Evolutionary conservation across 2,329 filamentous ascomycete genomes (phyloP), one percentile per base, ranked within the genome.

Genomic region (Furcasterigmium furcatum): DNA sequence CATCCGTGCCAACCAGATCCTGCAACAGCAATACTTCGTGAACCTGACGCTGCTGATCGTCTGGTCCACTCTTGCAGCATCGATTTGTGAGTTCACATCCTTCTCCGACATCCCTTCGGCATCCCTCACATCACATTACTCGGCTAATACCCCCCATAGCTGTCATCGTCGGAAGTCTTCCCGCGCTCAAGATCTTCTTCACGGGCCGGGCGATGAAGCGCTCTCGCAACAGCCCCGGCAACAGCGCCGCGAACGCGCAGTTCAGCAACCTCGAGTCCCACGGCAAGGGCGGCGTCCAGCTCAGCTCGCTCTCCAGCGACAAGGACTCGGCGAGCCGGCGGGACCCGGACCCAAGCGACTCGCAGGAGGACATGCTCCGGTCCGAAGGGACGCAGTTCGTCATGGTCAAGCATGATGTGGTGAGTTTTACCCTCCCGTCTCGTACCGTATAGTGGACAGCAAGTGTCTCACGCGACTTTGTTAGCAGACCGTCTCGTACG

Each of bases 121-220:
- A 30, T 30, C 27, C 16, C 38, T 32, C 21, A 10, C 19, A 22
- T 13, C 14, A 30, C 3, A 14, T 7, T 30, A 30, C n/a, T 8
- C n/a, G 10, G 27, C 27, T 30, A 30, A 30, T 4, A 4, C 27
- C 3, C 7, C 7, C 27, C 10, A 30, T 7, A 30, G 49, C 51
- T 20, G 42, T 58, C 22, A 43, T 55, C 12, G 53, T 58, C 14
- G 54, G 55, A 9, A 55, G 46, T 2, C 43, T 58, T 2, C 53
- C 51, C 2, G 42, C 55, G 3, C 50, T 58, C 30, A 58, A 55
- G 27, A 36, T 41, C 9, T 36, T 58, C 30, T 24, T 56, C 10
- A 46, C 52, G 4, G 39, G 47, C 1, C 24, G 43, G 9, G 34
- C 53, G n/a, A 42, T 27, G 4, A 46, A 50, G 14, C 48, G 48